Evolutionary conservation across 495 filamentous ascomycete genomes (phyloP).

Genomic region (Penicillium egyptiacum): DNA sequence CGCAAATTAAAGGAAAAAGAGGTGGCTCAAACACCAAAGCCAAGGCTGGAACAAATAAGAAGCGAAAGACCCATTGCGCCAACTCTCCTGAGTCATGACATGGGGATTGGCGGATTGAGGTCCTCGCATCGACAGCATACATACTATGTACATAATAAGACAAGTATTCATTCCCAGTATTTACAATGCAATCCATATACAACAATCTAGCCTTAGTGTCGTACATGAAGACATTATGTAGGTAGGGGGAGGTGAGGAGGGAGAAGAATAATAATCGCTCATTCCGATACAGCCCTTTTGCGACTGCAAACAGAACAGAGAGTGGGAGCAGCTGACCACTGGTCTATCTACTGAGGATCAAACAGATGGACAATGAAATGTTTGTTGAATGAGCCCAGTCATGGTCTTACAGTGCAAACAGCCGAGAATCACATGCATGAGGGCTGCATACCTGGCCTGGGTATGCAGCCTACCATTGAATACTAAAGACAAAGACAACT

Average conservation of each 20-base stretch:
- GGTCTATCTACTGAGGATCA: background rate
- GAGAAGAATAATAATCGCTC: background rate
- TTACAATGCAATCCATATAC: background rate
- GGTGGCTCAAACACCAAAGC: constrained; percentile 5
- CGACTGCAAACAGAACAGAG: background rate
- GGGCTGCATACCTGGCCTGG: too few relatives aligned
- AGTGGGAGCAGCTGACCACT: background rate
- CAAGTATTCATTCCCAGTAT: background rate
- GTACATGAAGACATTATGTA: too few relatives aligned
- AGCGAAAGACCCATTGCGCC: constrained; percentile 18
- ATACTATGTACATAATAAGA: background rate
- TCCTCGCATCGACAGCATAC: background rate
- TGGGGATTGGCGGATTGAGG: background rate
- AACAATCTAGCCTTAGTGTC: background rate
- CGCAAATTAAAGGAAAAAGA: constrained; percentile 10
- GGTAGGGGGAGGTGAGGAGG: background rate
- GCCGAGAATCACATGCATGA: too few relatives aligned
- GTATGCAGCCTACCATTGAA: too few relatives aligned
- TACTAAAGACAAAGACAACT: too few relatives aligned
- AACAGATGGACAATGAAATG: background rate
- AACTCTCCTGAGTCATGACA: background rate
- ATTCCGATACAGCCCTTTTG: background rate
- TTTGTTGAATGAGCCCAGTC: too few relatives aligned
- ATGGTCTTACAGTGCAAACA: too few relatives aligned
- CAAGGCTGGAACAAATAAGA: constrained; percentile 15